phyloP scores from a whole-genome alignment of 2,329 filamentous ascomycete genomes.

The Colletotrichum sidae region DNA sequence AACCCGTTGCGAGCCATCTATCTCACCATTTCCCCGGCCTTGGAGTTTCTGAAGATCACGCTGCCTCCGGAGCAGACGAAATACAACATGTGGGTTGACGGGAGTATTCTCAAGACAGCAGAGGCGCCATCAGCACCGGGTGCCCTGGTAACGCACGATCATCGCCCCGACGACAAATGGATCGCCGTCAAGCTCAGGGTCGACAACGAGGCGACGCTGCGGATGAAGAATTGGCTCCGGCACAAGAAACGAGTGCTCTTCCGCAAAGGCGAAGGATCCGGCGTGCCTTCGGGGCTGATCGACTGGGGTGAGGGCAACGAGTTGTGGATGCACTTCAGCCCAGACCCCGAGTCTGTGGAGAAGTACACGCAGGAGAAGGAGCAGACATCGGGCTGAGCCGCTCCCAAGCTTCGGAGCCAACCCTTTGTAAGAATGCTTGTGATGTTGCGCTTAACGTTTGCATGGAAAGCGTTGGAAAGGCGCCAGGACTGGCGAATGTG shows the following conservation, averaged over 20 bases:
- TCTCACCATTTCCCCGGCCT: conserved; percentile 70
- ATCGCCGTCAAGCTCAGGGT: conserved; percentile 69
- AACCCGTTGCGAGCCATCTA: conserved; percentile 72
- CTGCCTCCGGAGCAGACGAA: conserved; percentile 59
- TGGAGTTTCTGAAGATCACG: conserved; percentile 70
- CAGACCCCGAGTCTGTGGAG: conserved; percentile 41
- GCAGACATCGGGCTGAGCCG: background rate
- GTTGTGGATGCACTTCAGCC: conserved; percentile 48
- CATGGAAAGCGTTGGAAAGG: too few species aligned
- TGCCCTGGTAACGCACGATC: conserved; percentile 59
- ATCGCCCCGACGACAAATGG: conserved; percentile 68
- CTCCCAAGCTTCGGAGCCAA: background rate
- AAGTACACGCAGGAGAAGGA: conserved; percentile 27
- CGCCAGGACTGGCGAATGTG: too few species aligned
- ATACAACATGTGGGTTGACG: conserved; percentile 64
- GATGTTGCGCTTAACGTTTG: too few species aligned
- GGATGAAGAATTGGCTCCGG: conserved; percentile 58
- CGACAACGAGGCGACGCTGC: conserved; percentile 65
- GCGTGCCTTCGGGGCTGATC: conserved; percentile 45
- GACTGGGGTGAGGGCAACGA: conserved; percentile 45
- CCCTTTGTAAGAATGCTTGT: background rate
- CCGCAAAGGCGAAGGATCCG: conserved; percentile 45
- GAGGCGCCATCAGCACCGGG: conserved; percentile 46
- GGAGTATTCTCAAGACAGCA: conserved; percentile 60
- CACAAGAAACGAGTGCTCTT: conserved; percentile 45